These are phyloP conservation scores for Austroboletus eburneus DNA, from an alignment of 768 basidiomycete species.

Conservation along the genomic window DNA sequence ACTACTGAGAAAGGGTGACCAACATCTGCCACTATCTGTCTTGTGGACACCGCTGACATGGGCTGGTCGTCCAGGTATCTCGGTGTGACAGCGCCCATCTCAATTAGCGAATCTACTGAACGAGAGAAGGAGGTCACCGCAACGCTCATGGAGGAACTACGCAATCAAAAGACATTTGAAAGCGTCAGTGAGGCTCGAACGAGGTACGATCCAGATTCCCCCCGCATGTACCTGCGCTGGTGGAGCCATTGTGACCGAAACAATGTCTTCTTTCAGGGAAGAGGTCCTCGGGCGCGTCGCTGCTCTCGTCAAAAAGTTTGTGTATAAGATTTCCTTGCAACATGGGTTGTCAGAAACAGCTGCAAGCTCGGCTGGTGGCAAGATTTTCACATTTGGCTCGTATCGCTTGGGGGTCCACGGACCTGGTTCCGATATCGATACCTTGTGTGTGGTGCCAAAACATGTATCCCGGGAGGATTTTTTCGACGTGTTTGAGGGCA, in stretches of 20 bases:
- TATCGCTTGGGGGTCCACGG: conserved; percentile 98
- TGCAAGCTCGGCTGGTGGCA: conserved; percentile 88
- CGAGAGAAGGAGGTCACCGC: conserved; percentile 80
- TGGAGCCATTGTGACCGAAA: conserved; percentile 1
- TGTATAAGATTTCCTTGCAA: conserved; percentile 71
- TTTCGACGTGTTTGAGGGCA: conserved; percentile 84
- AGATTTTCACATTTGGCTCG: conserved; percentile 98
- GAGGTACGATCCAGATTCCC: conserved; percentile 50
- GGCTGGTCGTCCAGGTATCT: conserved; percentile 47
- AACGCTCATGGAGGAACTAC: conserved; percentile 88
- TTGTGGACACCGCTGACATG: conserved; percentile 10
- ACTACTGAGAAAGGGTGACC: conserved; percentile 41
- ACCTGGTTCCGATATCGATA: conserved; percentile 95
- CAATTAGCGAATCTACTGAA: conserved; percentile 65
- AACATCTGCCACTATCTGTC: conserved; percentile 7
- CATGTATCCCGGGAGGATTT: conserved; percentile 96
- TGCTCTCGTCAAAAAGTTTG: conserved; percentile 89
- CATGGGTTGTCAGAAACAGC: conserved; percentile 85
- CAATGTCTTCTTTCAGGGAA: conserved; percentile 56
- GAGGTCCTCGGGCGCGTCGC: conserved; percentile 87
- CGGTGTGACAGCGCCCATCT: conserved; percentile 85
- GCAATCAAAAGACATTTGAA: conserved; percentile 84
- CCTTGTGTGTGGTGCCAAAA: conserved; percentile 95
- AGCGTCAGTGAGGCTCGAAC: conserved; percentile 81
- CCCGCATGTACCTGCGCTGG: background rate